Percentiles rank a stretch among this genome's conserved stretches.
These are phyloP conservation scores for Alectoria sarmentosa DNA, from an alignment of 495 filamentous ascomycete genomes.

Conservation along the genomic window DNA sequence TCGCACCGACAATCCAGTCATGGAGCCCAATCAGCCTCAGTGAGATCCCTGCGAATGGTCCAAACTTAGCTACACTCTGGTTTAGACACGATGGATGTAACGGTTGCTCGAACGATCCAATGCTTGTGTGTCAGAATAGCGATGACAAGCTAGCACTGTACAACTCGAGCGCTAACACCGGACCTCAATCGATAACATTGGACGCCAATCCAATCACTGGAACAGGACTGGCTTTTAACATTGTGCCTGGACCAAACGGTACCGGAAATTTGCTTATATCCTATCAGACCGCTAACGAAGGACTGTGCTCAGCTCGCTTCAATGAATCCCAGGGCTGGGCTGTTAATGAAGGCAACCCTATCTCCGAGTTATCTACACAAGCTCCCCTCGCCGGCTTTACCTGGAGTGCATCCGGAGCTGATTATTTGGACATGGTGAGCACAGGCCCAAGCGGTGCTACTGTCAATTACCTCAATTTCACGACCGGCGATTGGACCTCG, in stretches of 20 bases:
- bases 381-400: not conserved
- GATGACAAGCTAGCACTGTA: not conserved
- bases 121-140: not conserved
- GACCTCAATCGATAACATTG: not conserved
- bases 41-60: not conserved
- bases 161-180: not conserved
- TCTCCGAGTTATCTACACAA: not conserved
- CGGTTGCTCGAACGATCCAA: not conserved
- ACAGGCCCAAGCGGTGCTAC: not conserved
- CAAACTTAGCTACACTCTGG: slow-evolving; percentile 1
- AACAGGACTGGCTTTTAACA: not conserved
- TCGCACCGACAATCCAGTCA: not conserved
- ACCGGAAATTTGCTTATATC: not conserved
- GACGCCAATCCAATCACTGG: not conserved
- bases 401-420: not conserved
- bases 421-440: not conserved
- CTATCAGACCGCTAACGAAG: not conserved
- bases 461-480: not conserved
- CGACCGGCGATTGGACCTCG: not conserved
- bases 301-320: not conserved
- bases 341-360: not conserved
- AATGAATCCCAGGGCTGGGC: not conserved
- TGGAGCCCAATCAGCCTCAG: not conserved
- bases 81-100: not conserved
- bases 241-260: not conserved